Percentiles rank a stretch among this genome's conserved stretches.
Conservation (phyloP, 2,329 filamentous ascomycete genomes). For the Trichoderma atrobrunneum region DNA sequence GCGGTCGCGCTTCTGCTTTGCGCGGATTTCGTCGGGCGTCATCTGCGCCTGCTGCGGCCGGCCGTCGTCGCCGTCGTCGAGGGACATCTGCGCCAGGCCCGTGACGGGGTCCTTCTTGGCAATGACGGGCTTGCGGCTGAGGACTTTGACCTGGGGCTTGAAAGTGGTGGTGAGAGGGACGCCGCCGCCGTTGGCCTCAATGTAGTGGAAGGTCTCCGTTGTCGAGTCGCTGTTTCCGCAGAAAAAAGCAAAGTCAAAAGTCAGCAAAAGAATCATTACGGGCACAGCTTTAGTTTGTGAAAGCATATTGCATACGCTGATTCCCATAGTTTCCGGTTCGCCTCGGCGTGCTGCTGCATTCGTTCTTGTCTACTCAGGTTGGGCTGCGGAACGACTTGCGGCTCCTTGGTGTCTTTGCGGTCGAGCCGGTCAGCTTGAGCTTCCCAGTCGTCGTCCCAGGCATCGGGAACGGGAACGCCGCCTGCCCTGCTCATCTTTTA, state of each 20-base stretch:
- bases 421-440: conserved; percentile 62
- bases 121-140: conserved; percentile 75
- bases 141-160: conserved; percentile 78
- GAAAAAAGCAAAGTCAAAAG: not conserved
- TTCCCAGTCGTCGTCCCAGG: conserved; percentile 94
- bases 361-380: conserved; percentile 70
- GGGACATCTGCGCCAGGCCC: conserved; percentile 45
- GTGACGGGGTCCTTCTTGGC: conserved; percentile 56
- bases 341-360: conserved; percentile 74
- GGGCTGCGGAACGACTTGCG: conserved; percentile 36
- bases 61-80: conserved; percentile 56
- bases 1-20: conserved; percentile 72
- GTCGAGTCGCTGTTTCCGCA: conserved; percentile 62
- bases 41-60: conserved; percentile 61
- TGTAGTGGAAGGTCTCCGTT: conserved; percentile 68
- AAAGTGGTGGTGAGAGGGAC: conserved; percentile 65
- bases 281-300: not conserved
- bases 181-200: conserved; percentile 58
- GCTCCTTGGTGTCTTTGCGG: conserved; percentile 35
- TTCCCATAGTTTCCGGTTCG: conserved; percentile 84
- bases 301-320: conserved; percentile 62
- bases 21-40: conserved; percentile 72
- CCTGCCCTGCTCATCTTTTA: conserved; percentile 40
- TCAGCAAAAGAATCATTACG: not conserved
- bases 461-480: conserved; percentile 66